These are phyloP conservation scores for Penicillium lividum DNA, from an alignment of 495 filamentous ascomycete species.

Conservation along the genomic window DNA sequence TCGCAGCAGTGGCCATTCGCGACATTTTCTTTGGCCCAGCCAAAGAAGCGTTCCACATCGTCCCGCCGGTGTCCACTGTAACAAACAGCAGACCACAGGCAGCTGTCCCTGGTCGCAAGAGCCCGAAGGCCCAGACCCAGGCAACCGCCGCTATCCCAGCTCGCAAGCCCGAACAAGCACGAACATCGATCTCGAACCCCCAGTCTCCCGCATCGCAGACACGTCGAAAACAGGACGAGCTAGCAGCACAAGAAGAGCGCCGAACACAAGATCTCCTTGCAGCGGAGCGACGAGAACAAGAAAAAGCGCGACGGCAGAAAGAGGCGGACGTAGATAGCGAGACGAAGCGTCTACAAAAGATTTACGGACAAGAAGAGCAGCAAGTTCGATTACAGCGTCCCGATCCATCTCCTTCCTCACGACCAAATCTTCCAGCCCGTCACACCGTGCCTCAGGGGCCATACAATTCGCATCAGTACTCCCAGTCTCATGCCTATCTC, in stretches of 20 bases:
- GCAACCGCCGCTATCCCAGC: slow-evolving; percentile 3
- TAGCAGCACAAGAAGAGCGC: slow-evolving; percentile 63
- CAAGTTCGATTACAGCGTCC: slow-evolving; percentile 34
- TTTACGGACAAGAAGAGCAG: slow-evolving; percentile 64
- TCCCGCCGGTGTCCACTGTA: slow-evolving; percentile 23
- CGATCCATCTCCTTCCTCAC: slow-evolving; percentile 28
- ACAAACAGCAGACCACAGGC: slow-evolving; percentile 7
- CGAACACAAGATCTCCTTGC: slow-evolving; percentile 76
- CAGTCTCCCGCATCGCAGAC: slow-evolving; percentile 23
- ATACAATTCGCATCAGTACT: slow-evolving; percentile 16
- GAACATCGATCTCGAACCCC: slow-evolving; percentile 17
- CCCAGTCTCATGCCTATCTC: slow-evolving; percentile 14
- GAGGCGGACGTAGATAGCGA: slow-evolving; percentile 79
- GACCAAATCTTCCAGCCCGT: slow-evolving; percentile 25
- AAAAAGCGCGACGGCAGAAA: slow-evolving; percentile 61
- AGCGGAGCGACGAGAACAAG: slow-evolving; percentile 55
- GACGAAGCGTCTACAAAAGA: slow-evolving; percentile 73
- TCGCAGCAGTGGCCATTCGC: slow-evolving; percentile 79
- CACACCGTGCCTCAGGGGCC: slow-evolving; percentile 20
- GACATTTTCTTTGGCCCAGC: slow-evolving; percentile 77
- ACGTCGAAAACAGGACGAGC: slow-evolving; percentile 45
- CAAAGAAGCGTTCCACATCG: slow-evolving; percentile 76
- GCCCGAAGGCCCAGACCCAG: slow-evolving; percentile 10
- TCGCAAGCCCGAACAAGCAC: slow-evolving; percentile 10
- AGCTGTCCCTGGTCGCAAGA: slow-evolving; percentile 9